phyloP scores from a whole-genome alignment of 2,329 filamentous ascomycete genomes.

The Nigrograna mackinnonii region DNA sequence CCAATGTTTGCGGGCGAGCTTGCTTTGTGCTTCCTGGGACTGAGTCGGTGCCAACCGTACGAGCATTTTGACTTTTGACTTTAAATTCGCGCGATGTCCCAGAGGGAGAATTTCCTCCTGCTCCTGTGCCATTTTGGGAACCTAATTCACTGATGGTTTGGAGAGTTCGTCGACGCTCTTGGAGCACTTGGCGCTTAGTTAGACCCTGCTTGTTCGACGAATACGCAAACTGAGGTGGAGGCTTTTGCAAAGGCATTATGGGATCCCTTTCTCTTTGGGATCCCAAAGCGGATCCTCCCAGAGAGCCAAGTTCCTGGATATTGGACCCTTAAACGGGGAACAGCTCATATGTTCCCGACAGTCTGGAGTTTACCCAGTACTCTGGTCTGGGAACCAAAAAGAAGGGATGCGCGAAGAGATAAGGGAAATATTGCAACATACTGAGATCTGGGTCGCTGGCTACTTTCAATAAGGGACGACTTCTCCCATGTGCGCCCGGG shows the following conservation, averaged over 20 bases:
- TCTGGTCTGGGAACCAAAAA: not conserved
- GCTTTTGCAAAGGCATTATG: constrained; percentile 6
- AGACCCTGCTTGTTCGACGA: not conserved
- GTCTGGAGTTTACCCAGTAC: not conserved
- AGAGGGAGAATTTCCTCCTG: constrained; percentile 9
- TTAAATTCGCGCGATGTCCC: not conserved
- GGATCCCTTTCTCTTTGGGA: not conserved
- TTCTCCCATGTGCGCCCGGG: too few relatives aligned
- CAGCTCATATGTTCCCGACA: not conserved
- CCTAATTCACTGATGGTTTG: constrained; percentile 33
- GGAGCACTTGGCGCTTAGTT: constrained; percentile 6
- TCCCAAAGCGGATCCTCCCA: too few relatives aligned
- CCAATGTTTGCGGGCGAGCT: constrained; percentile 13
- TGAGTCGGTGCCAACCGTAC: not conserved
- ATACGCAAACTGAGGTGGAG: not conserved
- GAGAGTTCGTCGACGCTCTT: constrained; percentile 27
- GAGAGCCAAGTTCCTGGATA: too few relatives aligned
- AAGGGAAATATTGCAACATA: not conserved
- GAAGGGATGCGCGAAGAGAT: not conserved
- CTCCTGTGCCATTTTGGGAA: constrained; percentile 14
- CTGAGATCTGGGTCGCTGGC: not conserved
- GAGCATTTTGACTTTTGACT: not conserved
- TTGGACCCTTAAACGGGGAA: too few relatives aligned
- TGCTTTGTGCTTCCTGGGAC: not conserved
- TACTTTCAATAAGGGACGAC: constrained; percentile 1